Evolutionary conservation across 192 early-diverging fungal genomes (phyloP).

Genomic region (Podila verticillata): DNA sequence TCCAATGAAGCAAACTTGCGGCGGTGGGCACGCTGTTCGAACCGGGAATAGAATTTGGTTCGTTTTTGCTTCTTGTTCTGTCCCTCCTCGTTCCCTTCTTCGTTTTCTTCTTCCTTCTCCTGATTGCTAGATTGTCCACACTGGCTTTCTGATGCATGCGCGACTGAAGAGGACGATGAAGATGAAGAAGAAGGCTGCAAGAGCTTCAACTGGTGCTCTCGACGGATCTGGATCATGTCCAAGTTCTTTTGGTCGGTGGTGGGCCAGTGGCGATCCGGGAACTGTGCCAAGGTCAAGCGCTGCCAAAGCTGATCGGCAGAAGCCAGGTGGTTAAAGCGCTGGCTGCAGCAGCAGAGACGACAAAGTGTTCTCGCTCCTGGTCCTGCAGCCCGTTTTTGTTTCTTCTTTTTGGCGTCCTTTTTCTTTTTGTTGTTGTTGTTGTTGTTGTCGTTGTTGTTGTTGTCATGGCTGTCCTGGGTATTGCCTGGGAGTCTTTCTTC

Average conservation of each 20-base stretch:
- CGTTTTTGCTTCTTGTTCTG: constrained; percentile 17
- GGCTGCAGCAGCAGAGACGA: constrained; percentile 37
- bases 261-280: constrained; percentile 46
- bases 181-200: not conserved
- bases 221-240: constrained; percentile 16
- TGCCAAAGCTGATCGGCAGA: constrained; percentile 54
- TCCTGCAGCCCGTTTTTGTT: constrained; percentile 11
- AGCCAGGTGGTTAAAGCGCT: constrained; percentile 39
- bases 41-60: constrained; percentile 44
- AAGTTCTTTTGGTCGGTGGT: constrained; percentile 35
- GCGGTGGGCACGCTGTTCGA: constrained; percentile 44
- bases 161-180: not conserved
- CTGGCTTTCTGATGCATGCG: not conserved
- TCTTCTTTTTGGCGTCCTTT: constrained; percentile 11
- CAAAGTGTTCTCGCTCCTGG: constrained; percentile 24
- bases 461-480: not conserved
- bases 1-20: constrained; percentile 33
- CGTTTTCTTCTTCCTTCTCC: not conserved
- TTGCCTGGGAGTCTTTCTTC: not conserved
- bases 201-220: constrained; percentile 31
- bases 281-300: constrained; percentile 23
- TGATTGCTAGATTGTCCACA: not conserved
- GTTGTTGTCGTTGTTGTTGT: not conserved
- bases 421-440: not conserved
- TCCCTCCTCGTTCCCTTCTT: not conserved